Base-by-base conservation (phyloP, 495 filamentous ascomycete genomes). In the Jackrogersella multiformis region DNA sequence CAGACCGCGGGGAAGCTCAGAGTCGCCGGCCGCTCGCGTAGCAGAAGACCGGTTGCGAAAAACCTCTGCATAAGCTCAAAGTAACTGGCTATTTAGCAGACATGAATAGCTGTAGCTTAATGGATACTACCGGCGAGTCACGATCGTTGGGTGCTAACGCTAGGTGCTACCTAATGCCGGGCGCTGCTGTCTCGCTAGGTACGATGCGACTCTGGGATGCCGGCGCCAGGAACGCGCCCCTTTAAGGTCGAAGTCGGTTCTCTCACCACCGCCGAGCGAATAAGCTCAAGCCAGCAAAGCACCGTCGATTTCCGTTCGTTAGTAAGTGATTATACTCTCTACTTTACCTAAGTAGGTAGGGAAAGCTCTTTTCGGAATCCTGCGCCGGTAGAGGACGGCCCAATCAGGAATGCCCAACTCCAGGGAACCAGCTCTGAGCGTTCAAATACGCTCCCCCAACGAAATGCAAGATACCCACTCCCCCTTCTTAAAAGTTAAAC, bases 171-270 rank as follows among this genome's bases (percentile, higher is more conserved):
- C n/a, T n/a, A n/a, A n/a, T n/a, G n/a, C n/a, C n/a, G n/a, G n/a
- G n/a, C n/a, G n/a, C n/a, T 49, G 51, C 36, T 16, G 18, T 49
- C 16, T 49, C 10, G 53, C 34, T 16, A n/a, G n/a, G n/a, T n/a
- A n/a, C n/a, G n/a, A 51, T 57, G 46, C 44, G 20, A 44, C 21
- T 28, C 44, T 54, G 18, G 46, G 45, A 7, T 28, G 21, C 53
- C 51, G 51, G 56, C 41, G 42, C 4, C 64, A 68, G 57, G 64
- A 62, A 62, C 64, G 57, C 41, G 64, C 42, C 44, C 26, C 8
- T 24, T 61, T 62, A 51, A 44, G 24, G 41, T 56, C 42, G 9
- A 20, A 18, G 36, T 38, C 56, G 44, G 39, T 23, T 46, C 59
- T 34, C 48, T 59, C 23, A 26, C 51, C 39, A 38, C 42, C 23